Evolutionary conservation across 2,329 filamentous ascomycete genomes (phyloP).

Genomic region (Clonostachys rhizophaga): DNA sequence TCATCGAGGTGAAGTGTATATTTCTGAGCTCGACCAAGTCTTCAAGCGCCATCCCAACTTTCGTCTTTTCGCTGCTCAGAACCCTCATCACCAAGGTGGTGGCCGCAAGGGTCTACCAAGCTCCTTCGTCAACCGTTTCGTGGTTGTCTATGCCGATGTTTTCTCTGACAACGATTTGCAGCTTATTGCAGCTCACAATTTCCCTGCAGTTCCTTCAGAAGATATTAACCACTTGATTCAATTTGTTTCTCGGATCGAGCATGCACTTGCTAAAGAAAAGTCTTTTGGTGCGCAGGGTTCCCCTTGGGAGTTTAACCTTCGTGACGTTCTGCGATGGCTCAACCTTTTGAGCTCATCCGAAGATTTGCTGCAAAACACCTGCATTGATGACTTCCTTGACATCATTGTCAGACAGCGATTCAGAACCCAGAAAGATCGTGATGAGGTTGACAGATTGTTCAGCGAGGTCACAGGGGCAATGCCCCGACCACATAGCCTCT

Average conservation of each 20-base stretch:
- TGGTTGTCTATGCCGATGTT: conserved; percentile 93
- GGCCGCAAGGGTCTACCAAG: conserved; percentile 90
- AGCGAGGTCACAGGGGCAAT: conserved; percentile 51
- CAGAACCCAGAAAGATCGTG: conserved; percentile 64
- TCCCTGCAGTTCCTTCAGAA: conserved; percentile 54
- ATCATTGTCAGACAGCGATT: conserved; percentile 87
- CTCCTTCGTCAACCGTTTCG: conserved; percentile 97
- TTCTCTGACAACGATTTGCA: conserved; percentile 78
- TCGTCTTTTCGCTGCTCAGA: conserved; percentile 94
- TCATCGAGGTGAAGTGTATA: conserved; percentile 91
- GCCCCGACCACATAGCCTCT: conserved; percentile 58
- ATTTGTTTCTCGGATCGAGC: conserved; percentile 78
- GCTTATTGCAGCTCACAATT: conserved; percentile 76
- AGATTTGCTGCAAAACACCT: conserved; percentile 55
- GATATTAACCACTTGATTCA: conserved; percentile 65
- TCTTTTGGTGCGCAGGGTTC: conserved; percentile 60
- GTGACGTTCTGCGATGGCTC: conserved; percentile 86
- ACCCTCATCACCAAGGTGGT: conserved; percentile 94
- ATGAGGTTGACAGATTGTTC: conserved; percentile 63
- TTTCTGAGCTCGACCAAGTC: conserved; percentile 90
- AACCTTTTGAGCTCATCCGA: conserved; percentile 51
- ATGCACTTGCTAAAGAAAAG: conserved; percentile 57
- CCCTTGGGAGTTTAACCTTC: conserved; percentile 94
- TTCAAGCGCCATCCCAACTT: conserved; percentile 89
- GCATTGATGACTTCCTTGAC: conserved; percentile 69